These are phyloP conservation scores for Pythium sp. DNA, from an alignment of 352 stramenopile species.

Conservation along the genomic window DNA sequence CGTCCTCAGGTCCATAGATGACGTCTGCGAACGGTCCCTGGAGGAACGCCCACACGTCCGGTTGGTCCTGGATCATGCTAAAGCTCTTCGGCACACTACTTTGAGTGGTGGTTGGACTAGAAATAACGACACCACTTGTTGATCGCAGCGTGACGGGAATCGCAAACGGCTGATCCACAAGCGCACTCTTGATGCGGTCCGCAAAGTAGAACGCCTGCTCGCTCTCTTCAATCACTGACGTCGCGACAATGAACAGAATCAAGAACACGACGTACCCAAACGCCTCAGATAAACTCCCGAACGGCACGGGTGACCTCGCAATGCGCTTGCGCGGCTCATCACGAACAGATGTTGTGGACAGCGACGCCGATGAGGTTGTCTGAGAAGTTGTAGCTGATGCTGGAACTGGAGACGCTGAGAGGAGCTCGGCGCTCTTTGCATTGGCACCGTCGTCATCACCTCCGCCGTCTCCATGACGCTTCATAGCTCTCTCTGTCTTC, in stretches of 20 bases:
- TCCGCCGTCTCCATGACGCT: conserved; percentile 29
- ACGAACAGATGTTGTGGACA: neutral
- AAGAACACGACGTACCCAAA: conserved; percentile 52
- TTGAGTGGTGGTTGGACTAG: neutral
- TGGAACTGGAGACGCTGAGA: neutral
- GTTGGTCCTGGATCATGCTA: conserved; percentile 48
- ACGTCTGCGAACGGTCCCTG: conserved; percentile 55
- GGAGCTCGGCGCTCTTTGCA: conserved; percentile 7
- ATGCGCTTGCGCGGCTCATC: conserved; percentile 30
- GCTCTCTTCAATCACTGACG: conserved; percentile 40
- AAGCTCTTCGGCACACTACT: conserved; percentile 40
- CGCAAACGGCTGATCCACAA: conserved; percentile 50
- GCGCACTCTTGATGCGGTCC: conserved; percentile 43
- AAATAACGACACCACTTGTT: conserved; percentile 13
- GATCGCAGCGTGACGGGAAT: conserved; percentile 16
- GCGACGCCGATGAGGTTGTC: neutral
- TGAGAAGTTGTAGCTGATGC: neutral
- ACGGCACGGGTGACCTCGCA: conserved; percentile 33
- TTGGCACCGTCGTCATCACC: neutral
- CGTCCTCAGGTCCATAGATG: conserved; percentile 31
- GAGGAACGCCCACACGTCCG: conserved; percentile 63
- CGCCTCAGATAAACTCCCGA: conserved; percentile 49
- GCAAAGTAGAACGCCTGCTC: conserved; percentile 64
- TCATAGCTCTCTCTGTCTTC: conserved; percentile 17
- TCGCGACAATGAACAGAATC: conserved; percentile 54